Evolutionary conservation across 257 asterid genomes (phyloP), one percentile per base, ranked within the genome.

Genomic region (Echites panduratus): DNA sequence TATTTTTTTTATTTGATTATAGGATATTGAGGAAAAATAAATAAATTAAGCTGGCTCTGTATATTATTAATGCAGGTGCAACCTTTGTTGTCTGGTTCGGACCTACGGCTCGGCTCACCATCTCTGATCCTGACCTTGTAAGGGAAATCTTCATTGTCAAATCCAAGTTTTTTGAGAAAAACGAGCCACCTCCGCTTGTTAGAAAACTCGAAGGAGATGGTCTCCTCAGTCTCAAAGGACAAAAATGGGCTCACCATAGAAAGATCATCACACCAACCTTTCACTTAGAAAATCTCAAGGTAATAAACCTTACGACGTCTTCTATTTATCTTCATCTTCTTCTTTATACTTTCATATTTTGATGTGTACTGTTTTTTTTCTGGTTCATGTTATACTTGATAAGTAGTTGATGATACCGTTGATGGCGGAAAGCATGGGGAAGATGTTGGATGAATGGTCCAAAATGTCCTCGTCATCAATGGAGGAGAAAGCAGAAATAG

Each of bases 171-270:
- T 94, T 94, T 59, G 99, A 94, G 87, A 94, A 88, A 73, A 87
- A 80, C 66, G 99, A 94, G 44, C 74, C 97, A 0, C 98, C 97
- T 27, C 85, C 81, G 24, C 83, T 86, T 0, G 95, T 92, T n/a
- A 78, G 88, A 82, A 91, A 86, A 65, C 87, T 94, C 66, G 98
- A 94, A 87, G 98, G 99, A 3, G 95, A 88, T 66, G 98, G 99
- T 2, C 76, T 94, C 76, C 66, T 89, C 61, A 94, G 85, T 47
- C 95, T 94, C 65, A 84, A 87, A 70, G 99, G 95, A 26, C 88
- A 89, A 68, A 94, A 91, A 84, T 94, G 98, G 99, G 96, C 98
- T 80, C 87, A 91, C 87, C 98, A 88, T 7, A 84, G 98, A 75
- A 91, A 85, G 84, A 82, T 91, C 64, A 78, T 94, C 45, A 91